These are phyloP conservation scores for Moricandia arvensis DNA, from an alignment of 345 rosid genomes.

Conservation along the genomic window DNA sequence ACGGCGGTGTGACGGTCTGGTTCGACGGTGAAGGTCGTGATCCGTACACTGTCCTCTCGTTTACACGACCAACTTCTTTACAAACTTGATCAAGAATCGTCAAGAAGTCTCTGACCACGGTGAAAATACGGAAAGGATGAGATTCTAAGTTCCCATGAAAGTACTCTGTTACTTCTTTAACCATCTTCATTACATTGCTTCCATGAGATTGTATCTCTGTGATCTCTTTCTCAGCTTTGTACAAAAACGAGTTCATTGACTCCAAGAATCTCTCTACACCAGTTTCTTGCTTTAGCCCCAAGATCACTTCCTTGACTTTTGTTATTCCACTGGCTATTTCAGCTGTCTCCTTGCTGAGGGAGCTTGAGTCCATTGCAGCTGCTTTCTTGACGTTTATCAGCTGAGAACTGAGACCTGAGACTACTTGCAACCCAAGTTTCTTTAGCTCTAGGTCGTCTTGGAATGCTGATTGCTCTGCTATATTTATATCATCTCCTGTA, in stretches of 20 bases:
- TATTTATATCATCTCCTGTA: neutral
- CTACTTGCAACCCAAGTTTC: slow-evolving; percentile 46
- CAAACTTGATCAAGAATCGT: neutral
- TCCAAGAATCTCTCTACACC: slow-evolving; percentile 24
- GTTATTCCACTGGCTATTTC: neutral
- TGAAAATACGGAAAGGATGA: neutral
- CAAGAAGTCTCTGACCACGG: neutral
- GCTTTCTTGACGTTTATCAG: slow-evolving; percentile 68
- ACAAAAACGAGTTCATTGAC: slow-evolving; percentile 63
- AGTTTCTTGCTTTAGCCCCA: neutral
- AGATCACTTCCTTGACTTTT: neutral
- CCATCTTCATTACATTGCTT: slow-evolving; percentile 23
- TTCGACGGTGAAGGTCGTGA: neutral
- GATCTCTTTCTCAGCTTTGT: slow-evolving; percentile 59
- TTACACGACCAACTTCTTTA: neutral
- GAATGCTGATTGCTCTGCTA: neutral
- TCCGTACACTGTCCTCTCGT: neutral
- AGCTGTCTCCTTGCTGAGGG: neutral
- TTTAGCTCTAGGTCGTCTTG: neutral
- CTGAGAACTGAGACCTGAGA: slow-evolving; percentile 56
- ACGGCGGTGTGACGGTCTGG: neutral
- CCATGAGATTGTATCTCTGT: neutral
- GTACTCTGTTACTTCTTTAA: slow-evolving; percentile 79
- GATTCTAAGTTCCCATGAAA: slow-evolving; percentile 55
- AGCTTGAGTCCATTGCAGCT: slow-evolving; percentile 72